These are phyloP conservation scores for Alternaria burnsii DNA, from an alignment of 2,329 filamentous ascomycete species.

Conservation along the genomic window DNA sequence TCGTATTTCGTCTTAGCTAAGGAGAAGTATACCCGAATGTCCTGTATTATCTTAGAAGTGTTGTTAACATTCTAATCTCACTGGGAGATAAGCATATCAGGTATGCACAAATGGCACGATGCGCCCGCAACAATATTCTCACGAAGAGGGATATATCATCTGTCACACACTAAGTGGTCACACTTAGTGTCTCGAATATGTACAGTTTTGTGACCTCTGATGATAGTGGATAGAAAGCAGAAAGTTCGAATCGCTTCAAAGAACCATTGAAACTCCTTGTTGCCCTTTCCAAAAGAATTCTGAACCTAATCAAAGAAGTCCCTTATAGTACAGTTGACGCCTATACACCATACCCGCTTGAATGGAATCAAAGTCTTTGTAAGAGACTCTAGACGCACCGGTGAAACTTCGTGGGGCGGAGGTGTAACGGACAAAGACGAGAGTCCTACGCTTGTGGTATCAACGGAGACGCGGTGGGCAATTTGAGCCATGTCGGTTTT, in stretches of 20 bases:
- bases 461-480: not conserved
- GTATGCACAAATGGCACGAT: not conserved
- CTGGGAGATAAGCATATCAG: not conserved
- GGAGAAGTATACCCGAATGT: not conserved
- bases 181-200: not conserved
- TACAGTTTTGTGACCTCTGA: not conserved
- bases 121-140: not conserved
- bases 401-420: not conserved
- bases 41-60: not conserved
- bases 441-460: not conserved
- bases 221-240: not conserved
- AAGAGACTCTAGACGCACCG: not conserved
- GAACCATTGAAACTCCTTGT: not conserved
- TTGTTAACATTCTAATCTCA: not conserved
- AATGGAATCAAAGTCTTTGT: not conserved
- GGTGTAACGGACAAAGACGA: not conserved
- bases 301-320: conserved; percentile 2
- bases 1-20: not conserved
- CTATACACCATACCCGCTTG: not conserved
- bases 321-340: not conserved
- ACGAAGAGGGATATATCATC: not conserved
- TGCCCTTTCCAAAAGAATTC: not conserved
- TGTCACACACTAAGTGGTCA: not conserved
- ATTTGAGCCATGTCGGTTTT: not conserved
- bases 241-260: not conserved